phyloP scores from a whole-genome alignment of 1,139 yeast species.

The Debaryomyces sp. region DNA sequence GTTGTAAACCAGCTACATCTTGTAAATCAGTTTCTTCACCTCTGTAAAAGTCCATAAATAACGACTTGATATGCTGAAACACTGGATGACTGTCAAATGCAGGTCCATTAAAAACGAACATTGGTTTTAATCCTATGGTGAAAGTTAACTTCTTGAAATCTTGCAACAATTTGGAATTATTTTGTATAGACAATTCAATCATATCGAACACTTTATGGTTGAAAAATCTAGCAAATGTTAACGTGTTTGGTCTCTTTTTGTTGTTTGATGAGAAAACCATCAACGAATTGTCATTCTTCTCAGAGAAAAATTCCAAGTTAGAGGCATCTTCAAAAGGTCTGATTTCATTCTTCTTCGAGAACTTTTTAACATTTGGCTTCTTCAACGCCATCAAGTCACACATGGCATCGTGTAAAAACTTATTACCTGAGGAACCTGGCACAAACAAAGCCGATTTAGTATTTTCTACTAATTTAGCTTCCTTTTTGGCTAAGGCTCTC shows the following conservation, averaged over 20 bases:
- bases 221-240: conserved; percentile 87
- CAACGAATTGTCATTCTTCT: conserved; percentile 89
- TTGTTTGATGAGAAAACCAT: conserved; percentile 81
- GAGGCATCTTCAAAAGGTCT: conserved; percentile 94
- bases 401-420: conserved; percentile 84
- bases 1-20: conserved; percentile 94
- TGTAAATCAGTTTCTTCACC: conserved; percentile 84
- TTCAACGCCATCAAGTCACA: conserved; percentile 88
- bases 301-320: conserved; percentile 86
- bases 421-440: conserved; percentile 84
- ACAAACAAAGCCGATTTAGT: conserved; percentile 87
- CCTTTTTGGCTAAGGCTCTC: conserved; percentile 88
- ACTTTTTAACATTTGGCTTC: conserved; percentile 88
- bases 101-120: conserved; percentile 92
- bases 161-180: conserved; percentile 66
- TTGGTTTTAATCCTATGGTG: conserved; percentile 88
- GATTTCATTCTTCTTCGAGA: conserved; percentile 83
- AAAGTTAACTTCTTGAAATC: conserved; percentile 85
- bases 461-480: conserved; percentile 87
- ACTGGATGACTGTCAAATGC: conserved; percentile 89
- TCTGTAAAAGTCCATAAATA: conserved; percentile 88
- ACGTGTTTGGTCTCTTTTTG: conserved; percentile 91
- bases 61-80: conserved; percentile 80
- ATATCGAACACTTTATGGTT: conserved; percentile 89
- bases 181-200: conserved; percentile 82